Percentiles rank a stretch among this genome's conserved stretches.
Conservation (phyloP, 2,329 filamentous ascomycete genomes). For the Paracoccidioides brasiliensis region DNA sequence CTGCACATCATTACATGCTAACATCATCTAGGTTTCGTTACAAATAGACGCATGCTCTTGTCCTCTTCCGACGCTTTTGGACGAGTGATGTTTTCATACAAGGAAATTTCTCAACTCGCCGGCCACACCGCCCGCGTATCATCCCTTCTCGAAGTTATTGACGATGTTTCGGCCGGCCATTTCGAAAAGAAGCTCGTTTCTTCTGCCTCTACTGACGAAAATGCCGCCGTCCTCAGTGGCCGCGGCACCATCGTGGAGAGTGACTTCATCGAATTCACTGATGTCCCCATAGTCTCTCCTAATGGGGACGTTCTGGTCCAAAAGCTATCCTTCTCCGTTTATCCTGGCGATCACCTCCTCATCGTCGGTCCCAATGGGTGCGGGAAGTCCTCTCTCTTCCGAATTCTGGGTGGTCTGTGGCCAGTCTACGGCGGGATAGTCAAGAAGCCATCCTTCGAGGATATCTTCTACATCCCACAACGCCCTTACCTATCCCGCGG, state of each 20-base stretch:
- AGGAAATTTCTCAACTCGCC: slow-evolving; percentile 89
- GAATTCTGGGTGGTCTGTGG: slow-evolving; percentile 92
- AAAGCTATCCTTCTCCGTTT: slow-evolving; percentile 74
- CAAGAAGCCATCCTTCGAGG: slow-evolving; percentile 75
- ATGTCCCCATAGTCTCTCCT: slow-evolving; percentile 91
- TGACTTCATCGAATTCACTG: slow-evolving; percentile 66
- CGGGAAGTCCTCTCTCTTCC: slow-evolving; percentile 90
- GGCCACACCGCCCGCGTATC: slow-evolving; percentile 91
- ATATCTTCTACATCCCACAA: slow-evolving; percentile 98
- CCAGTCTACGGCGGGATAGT: slow-evolving; percentile 93
- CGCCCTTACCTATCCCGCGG: slow-evolving; percentile 86
- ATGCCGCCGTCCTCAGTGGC: slow-evolving; percentile 68
- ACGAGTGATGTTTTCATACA: slow-evolving; percentile 93
- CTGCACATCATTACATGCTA: slow-evolving; percentile 4
- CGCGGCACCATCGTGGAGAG: slow-evolving; percentile 74
- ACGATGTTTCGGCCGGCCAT: slow-evolving; percentile 75
- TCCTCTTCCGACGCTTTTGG: slow-evolving; percentile 93
- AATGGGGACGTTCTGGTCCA: slow-evolving; percentile 88
- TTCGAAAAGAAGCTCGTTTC: slow-evolving; percentile 97
- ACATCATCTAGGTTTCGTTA: slow-evolving; percentile 59
- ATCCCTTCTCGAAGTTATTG: slow-evolving; percentile 81
- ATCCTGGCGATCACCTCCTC: slow-evolving; percentile 76
- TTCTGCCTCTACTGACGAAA: slow-evolving; percentile 66
- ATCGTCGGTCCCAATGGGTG: slow-evolving; percentile 96
- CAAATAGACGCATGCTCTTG: slow-evolving; percentile 80